These are phyloP conservation scores for Penicillium decumbens DNA, from an alignment of 2,329 filamentous ascomycete species.

Conservation along the genomic window DNA sequence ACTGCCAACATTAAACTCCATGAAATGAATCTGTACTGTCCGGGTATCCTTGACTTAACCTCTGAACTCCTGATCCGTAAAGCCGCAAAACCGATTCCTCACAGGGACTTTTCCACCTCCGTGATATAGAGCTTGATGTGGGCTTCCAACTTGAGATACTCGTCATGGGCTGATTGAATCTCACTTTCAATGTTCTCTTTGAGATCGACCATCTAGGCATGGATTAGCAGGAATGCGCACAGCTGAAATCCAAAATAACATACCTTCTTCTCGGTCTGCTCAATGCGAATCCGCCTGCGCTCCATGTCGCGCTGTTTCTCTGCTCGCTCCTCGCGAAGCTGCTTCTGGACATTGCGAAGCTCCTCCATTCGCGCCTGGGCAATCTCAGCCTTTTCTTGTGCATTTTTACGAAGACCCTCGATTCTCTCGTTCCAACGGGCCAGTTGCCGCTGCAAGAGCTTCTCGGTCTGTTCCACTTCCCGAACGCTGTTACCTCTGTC, in stretches of 20 bases:
- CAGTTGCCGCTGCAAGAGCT: slow-evolving; percentile 75
- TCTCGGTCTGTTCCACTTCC: slow-evolving; percentile 85
- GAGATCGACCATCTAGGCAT: slow-evolving; percentile 79
- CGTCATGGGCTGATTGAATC: slow-evolving; percentile 81
- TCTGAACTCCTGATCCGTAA: slow-evolving; percentile 38
- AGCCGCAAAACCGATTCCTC: slow-evolving; percentile 19
- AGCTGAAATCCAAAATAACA: slow-evolving; percentile 18
- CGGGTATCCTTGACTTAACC: slow-evolving; percentile 40
- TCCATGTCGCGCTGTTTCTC: slow-evolving; percentile 92
- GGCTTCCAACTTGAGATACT: slow-evolving; percentile 95
- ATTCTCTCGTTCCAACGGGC: slow-evolving; percentile 82
- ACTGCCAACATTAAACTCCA: slow-evolving; percentile 23
- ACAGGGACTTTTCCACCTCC: slow-evolving; percentile 91
- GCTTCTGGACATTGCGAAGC: slow-evolving; percentile 71
- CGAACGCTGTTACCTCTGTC: slow-evolving; percentile 85
- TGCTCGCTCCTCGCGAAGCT: slow-evolving; percentile 74
- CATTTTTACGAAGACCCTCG: slow-evolving; percentile 74
- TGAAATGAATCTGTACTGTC: slow-evolving; percentile 26
- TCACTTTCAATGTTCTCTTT: slow-evolving; percentile 97
- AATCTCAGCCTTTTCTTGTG: slow-evolving; percentile 71
- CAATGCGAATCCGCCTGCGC: slow-evolving; percentile 82
- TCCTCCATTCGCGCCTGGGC: slow-evolving; percentile 90
- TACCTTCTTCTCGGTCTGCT: slow-evolving; percentile 98
- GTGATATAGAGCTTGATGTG: slow-evolving; percentile 97
- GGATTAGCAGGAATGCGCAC: slow-evolving; percentile 18